Percentiles rank a stretch among this genome's conserved stretches.
These are phyloP conservation scores for Fusarium tanahbumbuense DNA, from an alignment of 2,329 filamentous ascomycete species.

Conservation along the genomic window DNA sequence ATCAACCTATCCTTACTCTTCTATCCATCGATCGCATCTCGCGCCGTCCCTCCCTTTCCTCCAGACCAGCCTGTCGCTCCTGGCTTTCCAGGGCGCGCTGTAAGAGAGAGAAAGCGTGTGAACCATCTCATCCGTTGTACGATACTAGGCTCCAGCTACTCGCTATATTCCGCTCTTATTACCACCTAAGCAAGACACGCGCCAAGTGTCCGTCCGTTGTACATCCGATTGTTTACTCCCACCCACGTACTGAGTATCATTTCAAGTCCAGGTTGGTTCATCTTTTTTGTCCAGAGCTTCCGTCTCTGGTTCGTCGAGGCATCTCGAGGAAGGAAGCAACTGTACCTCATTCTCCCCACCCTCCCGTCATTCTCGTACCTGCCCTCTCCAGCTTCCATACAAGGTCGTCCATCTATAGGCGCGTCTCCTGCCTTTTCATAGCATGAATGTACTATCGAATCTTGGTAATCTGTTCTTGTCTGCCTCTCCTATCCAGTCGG, in stretches of 20 bases:
- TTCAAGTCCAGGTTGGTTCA: constrained; percentile 42
- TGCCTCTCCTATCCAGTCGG: constrained; percentile 2
- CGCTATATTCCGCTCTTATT: neutral
- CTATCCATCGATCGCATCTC: constrained; percentile 23
- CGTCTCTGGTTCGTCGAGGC: constrained; percentile 11
- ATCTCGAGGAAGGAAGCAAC: constrained; percentile 18
- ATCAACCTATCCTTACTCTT: constrained; percentile 7
- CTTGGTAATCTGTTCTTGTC: constrained; percentile 10
- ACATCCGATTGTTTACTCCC: constrained; percentile 30
- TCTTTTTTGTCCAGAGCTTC: constrained; percentile 36
- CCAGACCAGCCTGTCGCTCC: constrained; percentile 44
- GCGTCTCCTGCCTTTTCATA: constrained; percentile 17
- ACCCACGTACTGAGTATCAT: constrained; percentile 14
- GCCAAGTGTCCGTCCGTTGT: constrained; percentile 27
- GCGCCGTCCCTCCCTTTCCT: constrained; percentile 32
- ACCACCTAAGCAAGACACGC: constrained; percentile 10
- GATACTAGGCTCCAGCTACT: neutral
- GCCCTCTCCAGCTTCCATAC: constrained; percentile 1
- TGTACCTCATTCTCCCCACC: constrained; percentile 10
- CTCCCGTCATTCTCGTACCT: constrained; percentile 20
- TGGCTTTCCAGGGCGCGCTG: constrained; percentile 47
- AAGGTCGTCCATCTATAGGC: constrained; percentile 19
- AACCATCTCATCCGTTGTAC: constrained; percentile 25
- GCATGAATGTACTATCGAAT: constrained; percentile 7
- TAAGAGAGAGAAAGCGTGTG: constrained; percentile 40